Evolutionary conservation across 2,329 filamentous ascomycete genomes (phyloP), one percentile per base, ranked within the genome.

Genomic region (Fusarium luffae): DNA sequence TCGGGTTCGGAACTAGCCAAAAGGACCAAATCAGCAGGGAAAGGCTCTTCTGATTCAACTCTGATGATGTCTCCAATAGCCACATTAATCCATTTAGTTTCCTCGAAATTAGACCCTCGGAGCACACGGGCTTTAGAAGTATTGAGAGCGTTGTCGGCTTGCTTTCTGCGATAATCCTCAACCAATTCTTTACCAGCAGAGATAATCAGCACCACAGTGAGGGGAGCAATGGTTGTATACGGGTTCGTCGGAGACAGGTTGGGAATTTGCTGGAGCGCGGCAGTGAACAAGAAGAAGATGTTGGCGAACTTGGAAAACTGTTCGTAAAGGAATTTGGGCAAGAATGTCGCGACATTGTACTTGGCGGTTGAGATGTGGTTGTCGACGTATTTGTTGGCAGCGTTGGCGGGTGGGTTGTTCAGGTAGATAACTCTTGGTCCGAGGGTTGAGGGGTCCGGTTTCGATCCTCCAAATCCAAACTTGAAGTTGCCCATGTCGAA

Each of bases 281-380:
- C 94, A 40, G 96, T 99, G 81, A 99, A 98, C 79, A 99, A 88
- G 92, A 99, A 99, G 85, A 99, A 99, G 77, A 99, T 82, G 82
- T 99, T 99, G 84, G 96, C 96, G 81, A 98, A 97, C 85, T 98
- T 99, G 66, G 94, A 98, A 82, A 99, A 99, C 79, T 99, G 96
- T 80, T 99, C 96, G 79, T 95, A 94, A 59, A 99, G 85, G 82
- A 99, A 99, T 81, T 99, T 99, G 52, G 96, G 96, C 19, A 98
- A 78, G 80, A 99, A 99, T 21, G 94, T 97, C 57, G 93, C 86
- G 77, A 93, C 75, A 79, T 98, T 99, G 88, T 99, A 99, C 82
- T 99, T 99, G 69, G 96, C 92, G 8, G 96, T 99, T 43, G 95
- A 98, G 68, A 99, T 92, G 80, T 98, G 94, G 78, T 99, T 99